Base-by-base conservation (phyloP, 202 grass and related monocot genomes). In the Thinopyrum obtusiflorum region DNA sequence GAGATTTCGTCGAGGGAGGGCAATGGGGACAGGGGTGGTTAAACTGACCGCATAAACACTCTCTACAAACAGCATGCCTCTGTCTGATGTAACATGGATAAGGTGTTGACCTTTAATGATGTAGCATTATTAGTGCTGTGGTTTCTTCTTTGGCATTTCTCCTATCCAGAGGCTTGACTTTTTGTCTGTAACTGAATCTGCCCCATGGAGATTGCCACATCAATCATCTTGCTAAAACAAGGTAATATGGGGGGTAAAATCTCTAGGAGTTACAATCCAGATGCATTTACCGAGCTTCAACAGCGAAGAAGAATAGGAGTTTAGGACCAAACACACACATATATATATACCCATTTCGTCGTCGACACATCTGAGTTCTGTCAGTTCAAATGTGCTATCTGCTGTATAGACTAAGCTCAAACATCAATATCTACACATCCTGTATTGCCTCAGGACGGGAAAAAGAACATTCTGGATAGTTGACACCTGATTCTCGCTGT, bases 351-450 rank as follows among this genome's bases (percentile, higher is more conserved):
- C 44, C 44, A 47, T 47, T 28, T 24, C 35, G 23, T 88, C 55
- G 24, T 63, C 0, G 44, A 47, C 49, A 53, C 49, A 53, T 53
- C 31, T 59, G 1, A 65, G 35, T 29, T 86, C 0, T 53, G 31
- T 28, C 47, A 61, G 61, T 61, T 83, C 73, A 65, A 21, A 83
- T 26, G n/a, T 46, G 18, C 13, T 77, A 51, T 65, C 0, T 17
- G n/a, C 42, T 64, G 4, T 67, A 60, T 24, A 25, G 23, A n/a
- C 39, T 79, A 66, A 86, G 11, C 47, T 75, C 68, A 67, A 46
- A 67, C 76, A 18, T 76, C 39, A 49, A 63, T 80, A 87, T 87
- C 61, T 84, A 90, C 84, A 90, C 59, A 18, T 47, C 14, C 77
- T 57, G 20, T 8, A 42, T 27, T 14, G 32, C 15, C 33, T 37